A percentile compares a stretch with the other conserved stretches of the same genome.
These are phyloP conservation scores for Ceratobasidium sp. DNA, from an alignment of 1,284 basidiomycete genomes.

Conservation along the genomic window DNA sequence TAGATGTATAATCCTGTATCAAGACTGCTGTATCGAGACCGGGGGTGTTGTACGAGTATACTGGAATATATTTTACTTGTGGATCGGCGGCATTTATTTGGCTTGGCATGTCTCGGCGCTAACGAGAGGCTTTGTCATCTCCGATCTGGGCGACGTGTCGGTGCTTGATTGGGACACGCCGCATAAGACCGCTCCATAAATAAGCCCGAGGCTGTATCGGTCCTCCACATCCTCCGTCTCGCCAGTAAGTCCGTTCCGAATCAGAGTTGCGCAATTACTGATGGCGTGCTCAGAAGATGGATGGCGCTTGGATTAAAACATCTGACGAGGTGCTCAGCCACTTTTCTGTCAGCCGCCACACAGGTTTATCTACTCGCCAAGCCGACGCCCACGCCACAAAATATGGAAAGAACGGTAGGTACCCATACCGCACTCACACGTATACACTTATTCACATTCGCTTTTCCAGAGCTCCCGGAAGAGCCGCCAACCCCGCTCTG, in stretches of 20 bases:
- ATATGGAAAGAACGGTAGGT: constrained; percentile 86
- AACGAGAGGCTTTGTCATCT: constrained; percentile 18
- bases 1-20: not conserved
- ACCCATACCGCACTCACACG: not conserved
- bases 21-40: not conserved
- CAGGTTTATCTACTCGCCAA: constrained; percentile 66
- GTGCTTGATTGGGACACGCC: constrained; percentile 35
- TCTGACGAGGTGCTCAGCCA: constrained; percentile 69
- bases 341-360: constrained; percentile 64
- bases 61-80: not conserved
- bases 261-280: not conserved
- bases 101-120: constrained; percentile 2
- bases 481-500: constrained; percentile 89
- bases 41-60: not conserved
- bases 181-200: constrained; percentile 18
- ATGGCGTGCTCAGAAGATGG: constrained; percentile 52
- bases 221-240: constrained; percentile 4
- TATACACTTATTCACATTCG: not conserved
- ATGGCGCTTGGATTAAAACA: constrained; percentile 73
- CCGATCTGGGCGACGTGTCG: constrained; percentile 32
- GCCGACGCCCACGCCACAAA: constrained; percentile 74
- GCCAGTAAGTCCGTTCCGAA: constrained; percentile 9
- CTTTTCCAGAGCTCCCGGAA: constrained; percentile 78
- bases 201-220: not conserved
- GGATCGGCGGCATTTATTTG: constrained; percentile 30